phyloP scores from a whole-genome alignment of 2,329 filamentous ascomycete species.

The Colletotrichum cereale region DNA sequence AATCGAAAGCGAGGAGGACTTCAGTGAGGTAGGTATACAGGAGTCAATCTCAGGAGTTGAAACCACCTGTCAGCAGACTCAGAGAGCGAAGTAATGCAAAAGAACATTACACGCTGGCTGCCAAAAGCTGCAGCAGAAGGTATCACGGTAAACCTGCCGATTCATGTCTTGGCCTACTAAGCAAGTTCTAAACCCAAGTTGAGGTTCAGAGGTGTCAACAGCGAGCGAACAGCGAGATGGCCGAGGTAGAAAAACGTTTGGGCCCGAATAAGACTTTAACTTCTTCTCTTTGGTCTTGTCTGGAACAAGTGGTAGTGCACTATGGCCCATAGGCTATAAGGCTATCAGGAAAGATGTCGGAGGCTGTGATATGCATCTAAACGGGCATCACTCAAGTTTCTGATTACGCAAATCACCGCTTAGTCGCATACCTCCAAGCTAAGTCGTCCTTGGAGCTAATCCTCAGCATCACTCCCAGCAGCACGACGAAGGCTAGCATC shows the following conservation, averaged over 20 bases:
- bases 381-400: not conserved
- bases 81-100: not conserved
- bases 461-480: conserved; percentile 15
- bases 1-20: not conserved
- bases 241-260: not conserved
- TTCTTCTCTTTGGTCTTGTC: not conserved
- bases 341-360: not conserved
- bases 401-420: conserved; percentile 9
- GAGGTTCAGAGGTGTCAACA: not conserved
- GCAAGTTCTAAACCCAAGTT: not conserved
- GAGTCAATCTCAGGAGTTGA: not conserved
- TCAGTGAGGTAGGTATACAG: not conserved
- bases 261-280: not conserved
- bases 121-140: not conserved
- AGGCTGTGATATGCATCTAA: not conserved
- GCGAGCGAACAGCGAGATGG: not conserved
- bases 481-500: conserved; percentile 29
- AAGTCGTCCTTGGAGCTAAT: conserved; percentile 23
- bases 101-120: not conserved
- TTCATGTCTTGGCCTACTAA: no score
- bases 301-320: not conserved
- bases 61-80: not conserved
- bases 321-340: not conserved
- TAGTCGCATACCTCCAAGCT: conserved; percentile 23
- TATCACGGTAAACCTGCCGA: not conserved